Evolutionary conservation across 768 basidiomycete genomes (phyloP).

Genomic region (Pleurotus cornucopiae): DNA sequence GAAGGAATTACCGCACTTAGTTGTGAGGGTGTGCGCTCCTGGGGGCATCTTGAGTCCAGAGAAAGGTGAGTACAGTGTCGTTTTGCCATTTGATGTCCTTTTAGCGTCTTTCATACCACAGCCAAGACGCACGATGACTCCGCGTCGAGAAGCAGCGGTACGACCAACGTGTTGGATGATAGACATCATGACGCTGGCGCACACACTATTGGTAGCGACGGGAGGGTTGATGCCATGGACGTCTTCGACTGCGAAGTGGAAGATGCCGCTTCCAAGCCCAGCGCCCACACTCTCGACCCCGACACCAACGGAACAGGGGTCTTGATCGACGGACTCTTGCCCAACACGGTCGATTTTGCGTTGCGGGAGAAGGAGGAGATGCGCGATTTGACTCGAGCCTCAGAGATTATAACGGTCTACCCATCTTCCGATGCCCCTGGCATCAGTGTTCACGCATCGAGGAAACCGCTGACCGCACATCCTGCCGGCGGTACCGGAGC

Average conservation of each 20-base stretch:
- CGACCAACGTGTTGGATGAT: no score
- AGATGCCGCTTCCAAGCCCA: background rate
- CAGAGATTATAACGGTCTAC: slow-evolving; percentile 62
- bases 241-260: slow-evolving; percentile 12
- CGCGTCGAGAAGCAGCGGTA: no score
- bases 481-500: background rate
- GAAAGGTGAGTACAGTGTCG: background rate
- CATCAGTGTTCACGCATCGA: slow-evolving; percentile 3
- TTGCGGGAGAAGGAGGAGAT: slow-evolving; percentile 87
- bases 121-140: no score
- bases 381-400: slow-evolving; percentile 79
- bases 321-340: slow-evolving; percentile 12
- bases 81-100: no score
- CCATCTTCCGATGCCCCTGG: slow-evolving; percentile 1
- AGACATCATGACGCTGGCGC: slow-evolving; percentile 18
- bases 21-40: slow-evolving; percentile 43
- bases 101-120: no score
- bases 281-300: slow-evolving; percentile 2
- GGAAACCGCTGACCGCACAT: background rate
- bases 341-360: slow-evolving; percentile 77
- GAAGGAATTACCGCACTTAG: slow-evolving; percentile 43
- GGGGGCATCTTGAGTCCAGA: slow-evolving; percentile 27
- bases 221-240: slow-evolving; percentile 21
- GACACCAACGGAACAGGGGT: slow-evolving; percentile 11
- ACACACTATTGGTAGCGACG: slow-evolving; percentile 39